Base-by-base conservation (phyloP, 257 asterid genomes). In the Knoxia roxburghii region DNA sequence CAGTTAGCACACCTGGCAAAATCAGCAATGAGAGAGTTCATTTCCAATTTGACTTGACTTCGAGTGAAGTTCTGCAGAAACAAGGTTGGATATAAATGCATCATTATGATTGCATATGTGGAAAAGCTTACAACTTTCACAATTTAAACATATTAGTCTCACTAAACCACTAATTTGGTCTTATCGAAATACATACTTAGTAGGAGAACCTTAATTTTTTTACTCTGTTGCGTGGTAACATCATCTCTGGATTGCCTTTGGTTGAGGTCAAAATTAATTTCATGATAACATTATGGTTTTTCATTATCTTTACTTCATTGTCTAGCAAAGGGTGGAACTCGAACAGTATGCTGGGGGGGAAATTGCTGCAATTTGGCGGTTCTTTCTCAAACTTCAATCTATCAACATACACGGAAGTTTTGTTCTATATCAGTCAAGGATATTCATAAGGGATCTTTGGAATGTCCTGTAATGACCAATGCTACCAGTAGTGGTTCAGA, bases 351-450 rank as follows among this genome's bases (percentile, higher is more conserved):
- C 33, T 72, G 39, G 64, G 68, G 68, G 46, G 76, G 35, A 66
- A 74, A 64, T 65, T 59, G 56, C 66, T 43, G 52, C 70, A 74
- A 61, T 46, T 33, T 52, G 45, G 66, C 39, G 65, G 71, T 54
- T 59, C 5, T 53, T 17, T 57, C 69, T 13, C 75, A 62, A 32
- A 39, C 76, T 58, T 68, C 17, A 29, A 30, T 72, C 43, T 40
- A 71, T 59, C 84, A 43, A 67, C 69, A 68, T 24, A 70, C 65
- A 45, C 79, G 71, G 24, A 69, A 59, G n/a, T 81, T 83, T 40
- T 83, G 88, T 65, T 54, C 87, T 30, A 40, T 71, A 45, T 53
- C 83, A 1, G 82, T 69, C 45, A 79, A 72, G 68, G 80, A 67
- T 69, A 69, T 30, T 37, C 70, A 56, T 69, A 71, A 40, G 39